Base-by-base conservation (phyloP, 2,329 filamentous ascomycete genomes). In the Alternaria rosae region DNA sequence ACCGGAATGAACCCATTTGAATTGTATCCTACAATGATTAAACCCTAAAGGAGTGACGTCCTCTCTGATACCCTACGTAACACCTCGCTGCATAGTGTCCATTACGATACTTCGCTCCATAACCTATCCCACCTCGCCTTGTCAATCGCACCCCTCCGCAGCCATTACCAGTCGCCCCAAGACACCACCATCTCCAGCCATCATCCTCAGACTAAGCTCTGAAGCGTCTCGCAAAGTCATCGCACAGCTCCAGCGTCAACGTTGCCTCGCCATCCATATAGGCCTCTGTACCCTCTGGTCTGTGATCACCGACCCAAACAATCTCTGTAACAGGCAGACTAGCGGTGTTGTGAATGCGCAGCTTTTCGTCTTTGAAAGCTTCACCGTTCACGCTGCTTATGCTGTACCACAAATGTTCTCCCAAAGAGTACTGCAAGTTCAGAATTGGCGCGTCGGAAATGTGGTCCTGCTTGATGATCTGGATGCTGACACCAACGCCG, bases 381-480 rank as follows among this genome's bases (percentile, higher is more conserved):
- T 69, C 71, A 12, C 70, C 73, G 23, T 63, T 47, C 1, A 52
- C 42, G 13, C 65, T 62, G 30, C 67, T 68, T 23, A 76, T 30
- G 28, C 69, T 70, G 51, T 76, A 76, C 54, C 74, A 76, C 6
- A 71, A 52, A 38, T 54, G 65, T 53, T 52, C 28, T 61, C 52
- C 10, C 56, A 67, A 70, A 12, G 67, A 70, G 63, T 76, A 76
- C 10, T 53, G 63, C 32, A 75, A 60, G 25, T 62, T 62, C 43
- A 77, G 65, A 6, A 70, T 65, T 6, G 72, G 70, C 26, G 60
- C 45, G 45, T 32, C 44, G 5, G 50, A 57, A 56, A 64, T 68
- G 38, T 73, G 59, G 12, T 62, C 70, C 9, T 51, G 38, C 9
- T 59, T 57, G 21, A 67, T 68, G 45, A 77, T 54, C 53, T 75